Evolutionary conservation across 495 filamentous ascomycete genomes (phyloP).

Genomic region (Baudoinia panamericana): DNA sequence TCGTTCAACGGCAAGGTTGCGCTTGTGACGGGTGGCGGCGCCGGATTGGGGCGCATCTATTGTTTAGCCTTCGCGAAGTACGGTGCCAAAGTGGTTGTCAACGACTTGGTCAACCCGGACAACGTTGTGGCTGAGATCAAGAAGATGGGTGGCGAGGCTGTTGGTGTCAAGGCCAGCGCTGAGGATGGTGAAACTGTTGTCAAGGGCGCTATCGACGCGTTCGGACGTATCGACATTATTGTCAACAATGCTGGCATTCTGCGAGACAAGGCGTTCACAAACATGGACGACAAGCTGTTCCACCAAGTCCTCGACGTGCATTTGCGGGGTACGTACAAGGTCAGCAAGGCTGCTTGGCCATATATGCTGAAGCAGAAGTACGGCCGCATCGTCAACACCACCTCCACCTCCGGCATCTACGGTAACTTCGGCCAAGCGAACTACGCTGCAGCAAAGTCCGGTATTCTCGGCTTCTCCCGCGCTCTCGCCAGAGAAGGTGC

Average conservation of each 20-base stretch:
- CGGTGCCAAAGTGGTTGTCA: conserved; percentile 85
- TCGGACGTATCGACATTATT: conserved; percentile 84
- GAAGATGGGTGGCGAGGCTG: conserved; percentile 78
- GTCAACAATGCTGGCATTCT: conserved; percentile 98
- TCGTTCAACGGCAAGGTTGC: conserved; percentile 87
- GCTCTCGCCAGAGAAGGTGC: conserved; percentile 83
- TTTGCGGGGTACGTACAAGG: conserved; percentile 89
- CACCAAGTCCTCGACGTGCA: conserved; percentile 86
- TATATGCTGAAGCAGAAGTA: conserved; percentile 98
- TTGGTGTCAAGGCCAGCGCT: conserved; percentile 83
- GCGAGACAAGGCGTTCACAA: conserved; percentile 91
- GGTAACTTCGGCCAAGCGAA: conserved; percentile 99
- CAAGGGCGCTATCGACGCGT: conserved; percentile 84
- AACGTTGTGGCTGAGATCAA: conserved; percentile 83
- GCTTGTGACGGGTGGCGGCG: conserved; percentile 84
- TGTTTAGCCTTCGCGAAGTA: conserved; percentile 80
- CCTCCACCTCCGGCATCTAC: conserved; percentile 93
- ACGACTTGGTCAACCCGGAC: conserved; percentile 91
- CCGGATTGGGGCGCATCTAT: conserved; percentile 84
- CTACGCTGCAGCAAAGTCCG: conserved; percentile 89
- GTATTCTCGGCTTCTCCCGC: conserved; percentile 88
- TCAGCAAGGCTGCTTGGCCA: conserved; percentile 96
- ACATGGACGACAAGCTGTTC: conserved; percentile 94
- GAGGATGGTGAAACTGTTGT: conserved; percentile 90
- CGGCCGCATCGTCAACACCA: conserved; percentile 90